Evolutionary conservation across 345 rosid genomes (phyloP), one percentile per base, ranked within the genome.

Genomic region (Capsella bursapastoris): DNA sequence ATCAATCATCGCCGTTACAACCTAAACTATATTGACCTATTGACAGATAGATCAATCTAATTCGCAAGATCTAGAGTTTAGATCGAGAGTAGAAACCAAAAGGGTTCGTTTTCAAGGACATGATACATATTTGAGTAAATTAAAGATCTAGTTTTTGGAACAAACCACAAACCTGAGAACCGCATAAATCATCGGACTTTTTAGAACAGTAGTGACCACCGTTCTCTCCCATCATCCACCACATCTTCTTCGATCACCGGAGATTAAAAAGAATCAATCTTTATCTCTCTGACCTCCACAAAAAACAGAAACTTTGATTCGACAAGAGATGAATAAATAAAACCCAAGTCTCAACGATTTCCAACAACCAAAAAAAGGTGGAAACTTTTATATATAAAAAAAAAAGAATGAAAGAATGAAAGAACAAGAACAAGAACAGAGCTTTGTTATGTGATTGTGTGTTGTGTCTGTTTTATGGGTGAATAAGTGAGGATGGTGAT

Each of bases 141-240:
- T 73, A 64, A 74, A 66, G 66, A 74, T 74, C 72, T 57, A 28
- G 52, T 7, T 22, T n/a, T 34, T 34, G 37, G 37, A 34, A 34
- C 9, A 27, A 73, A 37, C 34, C 40, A 37, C 18, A 57, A 48
- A 93, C 98, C 98, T 93, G 97, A 70, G 84, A 78, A 34, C 84
- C 89, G 27, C 98, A 91, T 55, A 85, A 68, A 80, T 88, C 98
- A 83, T 94, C 98, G 32, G 89, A 84, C 80, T 94, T 94, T 74
- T 94, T 94, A 31, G 96, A 86, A 80, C 97, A 94, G 69, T 88
- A 90, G 84, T 84, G 95, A n/a, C 95, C 95, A 31, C 93, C 98
- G 63, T 81, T 84, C 81, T 94, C 97, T 56, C 82, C 81, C 98
- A 94, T 94, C 93, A 94, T 91, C 97, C 98, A 87, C 95, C 97